Evolutionary conservation across 495 filamentous ascomycete genomes (phyloP), one percentile per base, ranked within the genome.

Genomic region (Hyphodiscus hymeniophilus): DNA sequence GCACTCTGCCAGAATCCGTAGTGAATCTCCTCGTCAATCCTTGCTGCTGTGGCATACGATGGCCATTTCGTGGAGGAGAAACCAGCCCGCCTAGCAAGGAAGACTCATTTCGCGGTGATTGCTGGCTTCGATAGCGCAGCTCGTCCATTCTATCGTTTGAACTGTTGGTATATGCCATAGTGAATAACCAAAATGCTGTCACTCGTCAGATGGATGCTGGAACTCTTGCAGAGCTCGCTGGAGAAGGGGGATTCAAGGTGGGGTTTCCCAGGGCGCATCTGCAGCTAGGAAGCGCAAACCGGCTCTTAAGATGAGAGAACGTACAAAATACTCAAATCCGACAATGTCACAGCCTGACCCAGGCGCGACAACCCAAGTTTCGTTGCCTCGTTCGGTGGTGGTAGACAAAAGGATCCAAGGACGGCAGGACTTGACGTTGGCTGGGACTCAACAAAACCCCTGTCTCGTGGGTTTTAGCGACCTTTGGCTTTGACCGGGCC

Each of bases 1-100:
- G 84, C 64, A 94, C 72, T 67, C 85, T 85, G 59, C 88, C 86
- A 47, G 87, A 84, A 58, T 92, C 87, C 22, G 89, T 92, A 47
- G 92, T 98, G 71, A 96, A 96, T 51, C 92, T 84, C 64, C 92
- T 84, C 65, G 89, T 87, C 54, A 95, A 70, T 53, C 80, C 82
- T 50, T 74, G 73, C 20, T 69, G 73, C 20, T 69, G 71, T 41
- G 77, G 68, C 53, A 78, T 77, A 49, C 70, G 67, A 38, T 42
- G 51, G 62, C 78, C 78, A 59, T 77, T 79, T 56, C 82, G 79
- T 45, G 79, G 78, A 39, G 87, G 77, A 51, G 84, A 76, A 45
- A 75, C 80, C 66, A 88, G 80, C 42, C 79, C 79, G 45, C 22
- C 41, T 7, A 76, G 77, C 60, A 85, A 85, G 45, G 79, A 73